Evolutionary conservation across 2,329 filamentous ascomycete species (phyloP).

Genomic region (Immersiporthe knoxdaviesiana): DNA sequence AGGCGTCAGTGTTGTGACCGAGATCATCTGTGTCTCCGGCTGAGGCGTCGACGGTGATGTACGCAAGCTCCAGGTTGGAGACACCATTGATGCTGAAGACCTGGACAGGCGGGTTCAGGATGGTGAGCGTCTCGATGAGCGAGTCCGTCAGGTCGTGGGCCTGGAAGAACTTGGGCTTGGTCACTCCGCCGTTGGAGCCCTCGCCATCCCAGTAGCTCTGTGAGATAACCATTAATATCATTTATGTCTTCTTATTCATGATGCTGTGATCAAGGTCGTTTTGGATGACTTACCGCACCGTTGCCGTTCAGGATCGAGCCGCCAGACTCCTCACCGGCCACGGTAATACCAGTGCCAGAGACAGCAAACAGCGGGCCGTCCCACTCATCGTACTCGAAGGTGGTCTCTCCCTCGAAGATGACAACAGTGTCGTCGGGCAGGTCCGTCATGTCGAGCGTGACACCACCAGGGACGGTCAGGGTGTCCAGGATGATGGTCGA

Average conservation of each 20-base stretch:
- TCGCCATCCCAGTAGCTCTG: conserved; percentile 38
- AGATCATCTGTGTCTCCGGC: conserved; percentile 61
- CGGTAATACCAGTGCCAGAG: conserved; percentile 30
- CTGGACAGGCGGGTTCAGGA: conserved; percentile 48
- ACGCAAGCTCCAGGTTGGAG: conserved; percentile 41
- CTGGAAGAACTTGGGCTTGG: conserved; percentile 53
- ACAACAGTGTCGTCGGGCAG: conserved; percentile 38
- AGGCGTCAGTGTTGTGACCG: no score
- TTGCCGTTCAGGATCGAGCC: conserved; percentile 31
- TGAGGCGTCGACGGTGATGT: conserved; percentile 45
- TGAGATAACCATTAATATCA: no score
- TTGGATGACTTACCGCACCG: conserved; percentile 13
- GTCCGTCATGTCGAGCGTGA: conserved; percentile 42
- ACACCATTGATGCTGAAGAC: conserved; percentile 45
- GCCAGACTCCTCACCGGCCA: conserved; percentile 35
- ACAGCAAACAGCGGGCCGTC: conserved; percentile 49
- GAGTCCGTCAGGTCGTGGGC: conserved; percentile 46
- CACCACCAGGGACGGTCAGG: conserved; percentile 42
- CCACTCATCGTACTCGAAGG: conserved; percentile 62
- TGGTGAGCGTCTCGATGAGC: conserved; percentile 43
- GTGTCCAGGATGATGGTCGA: conserved; percentile 43
- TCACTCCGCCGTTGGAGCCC: conserved; percentile 43
- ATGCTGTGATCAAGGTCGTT: no score
- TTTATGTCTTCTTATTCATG: neutral
- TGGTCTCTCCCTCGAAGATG: conserved; percentile 40